These are phyloP conservation scores for Cucurbita ficifolia DNA, from an alignment of 306 rosid genomes.

Conservation along the genomic window DNA sequence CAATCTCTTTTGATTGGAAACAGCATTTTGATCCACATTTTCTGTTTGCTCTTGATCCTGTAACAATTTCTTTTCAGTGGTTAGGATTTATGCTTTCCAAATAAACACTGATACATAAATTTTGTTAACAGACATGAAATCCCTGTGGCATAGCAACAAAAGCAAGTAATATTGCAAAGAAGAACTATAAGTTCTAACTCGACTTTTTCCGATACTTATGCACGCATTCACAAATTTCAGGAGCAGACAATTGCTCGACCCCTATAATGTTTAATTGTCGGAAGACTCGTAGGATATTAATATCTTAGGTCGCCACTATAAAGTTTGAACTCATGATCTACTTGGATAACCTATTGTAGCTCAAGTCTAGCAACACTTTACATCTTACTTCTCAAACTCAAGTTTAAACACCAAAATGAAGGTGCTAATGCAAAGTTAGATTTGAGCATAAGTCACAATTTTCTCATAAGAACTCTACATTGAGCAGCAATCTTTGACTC, in stretches of 20 bases:
- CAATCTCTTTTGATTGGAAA: slow-evolving; percentile 12
- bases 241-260: neutral
- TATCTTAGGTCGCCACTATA: too few species aligned
- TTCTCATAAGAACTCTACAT: neutral
- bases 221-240: neutral
- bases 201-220: neutral
- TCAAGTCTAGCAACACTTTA: neutral
- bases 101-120: neutral
- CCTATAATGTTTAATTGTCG: neutral
- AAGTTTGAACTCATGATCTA: neutral
- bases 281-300: too few species aligned
- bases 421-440: neutral
- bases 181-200: neutral
- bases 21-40: neutral
- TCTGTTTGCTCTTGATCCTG: slow-evolving; percentile 31
- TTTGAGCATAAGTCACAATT: too few species aligned
- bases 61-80: neutral
- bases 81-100: neutral
- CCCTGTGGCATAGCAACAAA: neutral
- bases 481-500: neutral
- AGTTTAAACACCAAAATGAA: too few species aligned
- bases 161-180: neutral
- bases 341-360: neutral
- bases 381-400: neutral
- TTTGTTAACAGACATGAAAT: neutral